Base-by-base conservation (phyloP, 148 eudicot species). In the Rhododendron mucronatum region DNA sequence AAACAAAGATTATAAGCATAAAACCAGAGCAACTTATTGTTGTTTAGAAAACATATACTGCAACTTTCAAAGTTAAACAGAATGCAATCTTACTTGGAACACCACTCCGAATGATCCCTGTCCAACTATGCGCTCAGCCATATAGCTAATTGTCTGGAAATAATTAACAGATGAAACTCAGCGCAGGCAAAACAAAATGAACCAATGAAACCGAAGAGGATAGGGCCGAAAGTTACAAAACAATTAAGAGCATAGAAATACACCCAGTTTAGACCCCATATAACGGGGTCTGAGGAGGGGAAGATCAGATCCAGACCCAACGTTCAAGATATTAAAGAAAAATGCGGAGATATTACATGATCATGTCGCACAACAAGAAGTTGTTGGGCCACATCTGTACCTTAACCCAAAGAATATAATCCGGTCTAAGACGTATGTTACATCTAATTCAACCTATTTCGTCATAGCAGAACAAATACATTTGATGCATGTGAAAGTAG, bases 41-140 rank as follows among this genome's bases (percentile, higher is more conserved):
- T 14, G 73, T 39, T 21, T 1, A 75, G 44, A 37, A 84, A 41
- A 5, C 79, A 84, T 75, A 45, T 39, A 41, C 81, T 5, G 53
- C 74, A 67, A 33, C 28, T 75, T 41, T 41, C 44, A 2, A 71
- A 41, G 28, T 47, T 20, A 21, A 74, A 57, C 7, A 80, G 75
- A 16, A 61, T 5, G 28, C 50, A 82, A 73, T 21, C 39, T 45
- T 82, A 92, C 94, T 92, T 91, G 94, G 90, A 92, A 92, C 47
- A 92, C 94, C 67, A 92, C 93, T 73, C 94, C 94, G 55, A 92
- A 92, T 71, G 94, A 92, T 67, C 94, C 94, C 33, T 90, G 92
- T 44, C 93, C 94, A 59, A 92, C 94, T 13, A 89, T 89, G 78
- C 93, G 94, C 88, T 92, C 94, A 88, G 94, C 94, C 93, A 92